Percentiles rank a stretch among this genome's conserved stretches.
Conservation (phyloP, 768 basidiomycete species). For the Rhodotorula graminis region DNA sequence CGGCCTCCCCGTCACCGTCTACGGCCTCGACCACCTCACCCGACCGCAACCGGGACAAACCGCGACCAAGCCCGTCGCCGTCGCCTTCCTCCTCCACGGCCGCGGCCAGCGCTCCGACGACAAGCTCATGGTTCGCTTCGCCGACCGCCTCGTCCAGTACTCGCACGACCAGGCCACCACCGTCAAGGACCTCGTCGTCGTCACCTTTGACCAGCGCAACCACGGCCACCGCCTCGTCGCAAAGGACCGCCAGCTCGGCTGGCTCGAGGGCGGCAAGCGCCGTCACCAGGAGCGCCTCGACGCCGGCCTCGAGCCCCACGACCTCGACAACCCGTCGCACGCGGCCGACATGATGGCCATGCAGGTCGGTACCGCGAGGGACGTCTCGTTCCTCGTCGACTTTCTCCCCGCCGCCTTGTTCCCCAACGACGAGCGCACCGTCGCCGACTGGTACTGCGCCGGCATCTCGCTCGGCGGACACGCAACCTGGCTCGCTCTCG, state of each 20-base stretch:
- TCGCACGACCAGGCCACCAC: constrained; percentile 19
- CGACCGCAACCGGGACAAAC: not conserved
- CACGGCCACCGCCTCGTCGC: constrained; percentile 53
- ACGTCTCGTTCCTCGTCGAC: constrained; percentile 76
- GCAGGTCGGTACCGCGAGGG: constrained; percentile 61
- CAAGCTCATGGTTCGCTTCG: constrained; percentile 44
- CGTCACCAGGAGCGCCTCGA: constrained; percentile 49
- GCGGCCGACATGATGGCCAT: constrained; percentile 55
- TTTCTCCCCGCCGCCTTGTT: constrained; percentile 70
- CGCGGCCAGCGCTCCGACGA: constrained; percentile 47
- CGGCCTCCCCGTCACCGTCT: constrained; percentile 25
- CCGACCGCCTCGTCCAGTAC: constrained; percentile 47
- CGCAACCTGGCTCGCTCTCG: constrained; percentile 67
- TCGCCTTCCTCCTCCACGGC: constrained; percentile 55
- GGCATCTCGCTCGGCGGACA: constrained; percentile 83
- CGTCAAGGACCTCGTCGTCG: constrained; percentile 51
- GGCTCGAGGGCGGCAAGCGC: constrained; percentile 44
- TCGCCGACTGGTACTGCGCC: constrained; percentile 65
- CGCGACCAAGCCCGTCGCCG: constrained; percentile 38
- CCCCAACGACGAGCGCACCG: constrained; percentile 58
- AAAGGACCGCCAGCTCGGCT: constrained; percentile 48
- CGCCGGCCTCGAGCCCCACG: constrained; percentile 49
- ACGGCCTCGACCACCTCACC: constrained; percentile 18
- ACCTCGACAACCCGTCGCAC: constrained; percentile 20
- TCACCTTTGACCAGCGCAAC: constrained; percentile 57